Conservation (phyloP, 257 asterid species). For the Haberlea rhodopensis region DNA sequence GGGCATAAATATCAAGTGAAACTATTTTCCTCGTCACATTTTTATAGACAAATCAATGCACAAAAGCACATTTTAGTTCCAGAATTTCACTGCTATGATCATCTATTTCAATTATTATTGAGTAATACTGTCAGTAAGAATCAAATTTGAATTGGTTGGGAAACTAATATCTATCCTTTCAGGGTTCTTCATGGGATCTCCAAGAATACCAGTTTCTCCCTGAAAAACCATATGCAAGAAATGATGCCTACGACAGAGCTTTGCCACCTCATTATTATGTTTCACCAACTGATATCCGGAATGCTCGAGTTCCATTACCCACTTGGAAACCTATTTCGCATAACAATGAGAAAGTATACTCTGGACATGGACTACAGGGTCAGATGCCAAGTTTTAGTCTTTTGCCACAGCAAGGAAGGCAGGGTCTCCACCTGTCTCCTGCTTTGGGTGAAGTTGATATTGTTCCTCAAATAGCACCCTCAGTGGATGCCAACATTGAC, state of each 20-base stretch:
- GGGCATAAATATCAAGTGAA: not conserved
- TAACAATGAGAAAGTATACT: conserved; percentile 47
- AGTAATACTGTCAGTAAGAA: not conserved
- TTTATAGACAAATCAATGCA: not conserved
- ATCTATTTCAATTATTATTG: not conserved
- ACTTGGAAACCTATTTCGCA: conserved; percentile 44
- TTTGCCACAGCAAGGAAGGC: conserved; percentile 57
- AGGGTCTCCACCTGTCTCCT: conserved; percentile 46
- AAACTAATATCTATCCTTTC: conserved; percentile 29
- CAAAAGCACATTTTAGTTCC: not conserved
- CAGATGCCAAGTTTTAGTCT: conserved; percentile 53
- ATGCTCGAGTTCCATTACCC: conserved; percentile 47
- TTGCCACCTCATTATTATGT: conserved; percentile 47
- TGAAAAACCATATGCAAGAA: conserved; percentile 67
- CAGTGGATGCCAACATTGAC: conserved; percentile 39
- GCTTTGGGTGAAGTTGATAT: conserved; percentile 52
- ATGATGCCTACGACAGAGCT: conserved; percentile 45
- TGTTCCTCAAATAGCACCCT: conserved; percentile 37
- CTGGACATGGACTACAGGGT: conserved; percentile 47
- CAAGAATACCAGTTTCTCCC: conserved; percentile 85
- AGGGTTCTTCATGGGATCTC: conserved; percentile 68
- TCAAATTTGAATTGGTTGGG: conserved; percentile 19
- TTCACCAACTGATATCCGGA: conserved; percentile 51
- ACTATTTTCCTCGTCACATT: not conserved
- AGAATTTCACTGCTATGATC: not conserved